A percentile compares a stretch with the other conserved stretches of the same genome.
Conservation (phyloP, 495 filamentous ascomycete genomes). For the Neurospora tetraspora region DNA sequence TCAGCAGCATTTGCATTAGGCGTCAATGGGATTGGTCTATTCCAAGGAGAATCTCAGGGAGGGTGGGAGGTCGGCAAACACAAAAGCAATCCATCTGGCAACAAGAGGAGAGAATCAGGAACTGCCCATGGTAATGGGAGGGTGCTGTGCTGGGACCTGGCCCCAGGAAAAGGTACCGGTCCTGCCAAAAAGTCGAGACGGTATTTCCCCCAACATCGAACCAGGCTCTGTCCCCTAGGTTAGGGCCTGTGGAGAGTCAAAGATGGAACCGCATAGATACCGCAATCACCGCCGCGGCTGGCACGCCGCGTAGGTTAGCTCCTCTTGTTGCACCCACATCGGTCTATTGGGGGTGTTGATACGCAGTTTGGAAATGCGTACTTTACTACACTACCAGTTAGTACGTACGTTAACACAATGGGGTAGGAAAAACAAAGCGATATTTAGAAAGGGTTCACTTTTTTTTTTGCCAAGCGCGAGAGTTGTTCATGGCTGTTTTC, state of each 20-base stretch:
- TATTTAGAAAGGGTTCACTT: not conserved
- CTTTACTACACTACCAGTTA: not conserved
- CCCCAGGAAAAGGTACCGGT: not conserved
- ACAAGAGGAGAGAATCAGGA: conserved; percentile 1
- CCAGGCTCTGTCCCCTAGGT: not conserved
- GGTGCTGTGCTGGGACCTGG: not conserved
- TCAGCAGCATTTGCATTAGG: conserved; percentile 14
- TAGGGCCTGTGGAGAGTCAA: not conserved
- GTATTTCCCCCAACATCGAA: not conserved
- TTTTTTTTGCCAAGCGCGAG: not conserved
- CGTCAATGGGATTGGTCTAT: conserved; percentile 8
- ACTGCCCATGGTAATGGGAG: not conserved
- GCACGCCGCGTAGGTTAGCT: not conserved
- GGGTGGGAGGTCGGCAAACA: conserved; percentile 3
- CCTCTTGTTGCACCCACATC: not conserved
- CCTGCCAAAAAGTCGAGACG: not conserved
- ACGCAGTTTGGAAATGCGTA: not conserved
- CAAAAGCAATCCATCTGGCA: not conserved
- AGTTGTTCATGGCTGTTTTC: not conserved
- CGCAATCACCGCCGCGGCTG: not conserved
- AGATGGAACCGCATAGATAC: not conserved
- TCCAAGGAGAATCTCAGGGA: not conserved
- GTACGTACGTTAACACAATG: not conserved
- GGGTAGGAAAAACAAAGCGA: not conserved
- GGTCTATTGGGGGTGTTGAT: not conserved